These are phyloP conservation scores for Sclerospora graminicola DNA, from an alignment of 352 stramenopile genomes.

Conservation along the genomic window DNA sequence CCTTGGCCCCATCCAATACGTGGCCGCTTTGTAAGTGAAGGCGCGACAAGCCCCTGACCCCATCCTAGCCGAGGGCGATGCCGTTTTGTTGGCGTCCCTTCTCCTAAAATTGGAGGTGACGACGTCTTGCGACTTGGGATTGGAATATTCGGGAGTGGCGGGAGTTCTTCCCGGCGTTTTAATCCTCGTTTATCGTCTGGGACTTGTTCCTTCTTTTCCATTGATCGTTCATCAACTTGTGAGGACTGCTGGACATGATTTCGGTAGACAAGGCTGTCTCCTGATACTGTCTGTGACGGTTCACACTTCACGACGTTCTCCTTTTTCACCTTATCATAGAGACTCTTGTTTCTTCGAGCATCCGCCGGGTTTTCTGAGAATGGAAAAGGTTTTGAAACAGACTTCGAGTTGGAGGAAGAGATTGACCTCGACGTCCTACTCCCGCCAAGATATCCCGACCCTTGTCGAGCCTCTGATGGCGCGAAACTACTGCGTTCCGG, in stretches of 20 bases:
- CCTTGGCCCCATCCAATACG: constrained; percentile 78
- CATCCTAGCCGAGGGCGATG: constrained; percentile 68
- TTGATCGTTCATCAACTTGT: constrained; percentile 4
- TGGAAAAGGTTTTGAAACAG: constrained; percentile 6
- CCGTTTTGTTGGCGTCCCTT: constrained; percentile 33
- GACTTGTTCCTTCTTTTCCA: constrained; percentile 10
- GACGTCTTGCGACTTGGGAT: constrained; percentile 16
- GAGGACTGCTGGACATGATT: constrained; percentile 4
- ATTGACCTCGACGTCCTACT: constrained; percentile 10
- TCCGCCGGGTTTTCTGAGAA: constrained; percentile 4
- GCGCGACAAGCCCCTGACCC: constrained; percentile 71
- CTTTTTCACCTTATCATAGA: constrained; percentile 14
- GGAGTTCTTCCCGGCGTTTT: constrained; percentile 35
- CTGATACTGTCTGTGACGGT: constrained; percentile 13
- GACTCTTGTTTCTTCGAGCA: constrained; percentile 8
- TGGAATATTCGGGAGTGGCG: constrained; percentile 57
- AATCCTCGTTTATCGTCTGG: neutral
- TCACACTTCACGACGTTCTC: constrained; percentile 16
- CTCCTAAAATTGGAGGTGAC: constrained; percentile 10
- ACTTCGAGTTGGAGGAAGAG: constrained; percentile 6
- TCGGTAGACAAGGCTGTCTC: constrained; percentile 11
- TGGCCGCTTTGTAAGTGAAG: constrained; percentile 58
- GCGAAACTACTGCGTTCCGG: constrained; percentile 7
- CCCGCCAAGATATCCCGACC: constrained; percentile 4
- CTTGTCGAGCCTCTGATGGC: constrained; percentile 6